Evolutionary conservation across 177 flowering plant genomes (phyloP).

Genomic region (Telopea speciosissima): DNA sequence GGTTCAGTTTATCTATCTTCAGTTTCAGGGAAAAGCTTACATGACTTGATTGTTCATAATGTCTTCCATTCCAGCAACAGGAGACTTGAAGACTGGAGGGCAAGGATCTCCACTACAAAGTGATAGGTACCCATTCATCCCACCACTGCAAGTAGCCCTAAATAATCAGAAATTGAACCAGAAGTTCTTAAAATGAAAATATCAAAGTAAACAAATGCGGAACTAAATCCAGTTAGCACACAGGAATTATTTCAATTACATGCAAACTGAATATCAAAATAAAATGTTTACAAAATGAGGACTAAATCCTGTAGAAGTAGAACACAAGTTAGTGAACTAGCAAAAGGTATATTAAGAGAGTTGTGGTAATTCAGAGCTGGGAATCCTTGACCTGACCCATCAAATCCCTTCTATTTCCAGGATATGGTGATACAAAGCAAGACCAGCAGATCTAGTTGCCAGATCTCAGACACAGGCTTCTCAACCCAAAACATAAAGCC

Average conservation of each 20-base stretch:
- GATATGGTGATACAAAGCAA: too few relatives aligned
- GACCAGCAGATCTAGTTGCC: too few relatives aligned
- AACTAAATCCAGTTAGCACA: neutral
- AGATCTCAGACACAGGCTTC: too few relatives aligned
- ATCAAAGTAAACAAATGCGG: neutral
- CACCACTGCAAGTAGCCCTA: slow-evolving; percentile 71
- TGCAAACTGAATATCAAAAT: neutral
- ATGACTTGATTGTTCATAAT: slow-evolving; percentile 82
- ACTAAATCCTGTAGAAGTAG: neutral
- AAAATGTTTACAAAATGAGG: neutral
- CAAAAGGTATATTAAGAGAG: too few relatives aligned
- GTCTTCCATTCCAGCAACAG: slow-evolving; percentile 70
- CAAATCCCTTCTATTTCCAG: too few relatives aligned
- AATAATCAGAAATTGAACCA: slow-evolving; percentile 35
- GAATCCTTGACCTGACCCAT: too few relatives aligned
- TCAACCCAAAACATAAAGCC: too few relatives aligned
- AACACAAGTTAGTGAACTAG: neutral
- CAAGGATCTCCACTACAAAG: slow-evolving; percentile 86
- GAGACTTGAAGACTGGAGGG: slow-evolving; percentile 81
- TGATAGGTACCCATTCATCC: slow-evolving; percentile 96
- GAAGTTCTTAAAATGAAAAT: neutral
- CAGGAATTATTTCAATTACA: neutral
- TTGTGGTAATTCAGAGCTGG: neutral
- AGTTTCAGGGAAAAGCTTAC: slow-evolving; percentile 37
- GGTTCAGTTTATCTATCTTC: slow-evolving; percentile 1